Evolutionary conservation across 75 land plant genomes (phyloP).

Genomic region (Gnetum montanum): DNA sequence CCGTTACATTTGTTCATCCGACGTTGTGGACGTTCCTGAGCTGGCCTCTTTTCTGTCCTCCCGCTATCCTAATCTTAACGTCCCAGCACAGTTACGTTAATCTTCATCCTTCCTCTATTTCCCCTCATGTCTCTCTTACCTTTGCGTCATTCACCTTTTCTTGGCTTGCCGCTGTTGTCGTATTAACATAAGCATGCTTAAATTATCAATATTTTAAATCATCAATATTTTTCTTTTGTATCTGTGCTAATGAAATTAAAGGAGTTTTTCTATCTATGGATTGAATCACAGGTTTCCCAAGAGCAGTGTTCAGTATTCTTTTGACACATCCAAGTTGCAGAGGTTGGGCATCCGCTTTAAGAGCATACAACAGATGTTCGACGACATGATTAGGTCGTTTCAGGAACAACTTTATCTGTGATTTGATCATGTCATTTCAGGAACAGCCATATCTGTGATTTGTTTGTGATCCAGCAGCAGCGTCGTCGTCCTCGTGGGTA

Average conservation of each 20-base stretch:
- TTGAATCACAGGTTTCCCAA: too few species aligned
- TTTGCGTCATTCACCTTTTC: not conserved
- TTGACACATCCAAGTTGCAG: conserved; percentile 35
- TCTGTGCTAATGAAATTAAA: conserved; percentile 25
- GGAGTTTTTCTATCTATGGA: too few species aligned
- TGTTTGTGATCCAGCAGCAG: too few species aligned
- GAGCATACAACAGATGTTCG: conserved; percentile 47
- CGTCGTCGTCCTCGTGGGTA: too few species aligned
- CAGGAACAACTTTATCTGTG: too few species aligned
- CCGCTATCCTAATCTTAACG: conserved; percentile 54
- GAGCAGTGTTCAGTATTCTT: conserved; percentile 27
- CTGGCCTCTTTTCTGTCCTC: conserved; percentile 30
- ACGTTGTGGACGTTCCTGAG: conserved; percentile 49
- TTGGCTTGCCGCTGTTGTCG: not conserved
- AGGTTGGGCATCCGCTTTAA: conserved; percentile 47
- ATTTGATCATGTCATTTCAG: too few species aligned
- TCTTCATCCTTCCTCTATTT: too few species aligned
- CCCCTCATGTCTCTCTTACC: too few species aligned
- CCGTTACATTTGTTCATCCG: conserved; percentile 76
- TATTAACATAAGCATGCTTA: not conserved
- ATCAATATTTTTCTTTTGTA: not conserved
- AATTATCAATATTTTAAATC: not conserved
- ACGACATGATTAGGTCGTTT: conserved; percentile 43
- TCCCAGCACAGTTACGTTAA: conserved; percentile 70
- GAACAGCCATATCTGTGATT: too few species aligned